Conservation (phyloP, 1,284 basidiomycete genomes). For the Apiotrichum sp. region DNA sequence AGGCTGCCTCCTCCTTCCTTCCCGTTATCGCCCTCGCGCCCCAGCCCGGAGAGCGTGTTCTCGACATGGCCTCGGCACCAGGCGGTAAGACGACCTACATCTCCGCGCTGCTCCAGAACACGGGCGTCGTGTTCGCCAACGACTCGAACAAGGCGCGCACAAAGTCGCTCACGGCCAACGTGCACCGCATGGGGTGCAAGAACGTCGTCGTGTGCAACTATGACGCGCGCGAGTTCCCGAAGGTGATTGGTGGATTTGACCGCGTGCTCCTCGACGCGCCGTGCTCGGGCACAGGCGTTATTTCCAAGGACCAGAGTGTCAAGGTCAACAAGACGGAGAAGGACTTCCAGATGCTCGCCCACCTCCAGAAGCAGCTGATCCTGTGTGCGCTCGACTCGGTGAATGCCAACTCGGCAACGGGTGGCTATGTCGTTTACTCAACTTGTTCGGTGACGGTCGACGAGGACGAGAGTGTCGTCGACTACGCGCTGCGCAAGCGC, state of each 20-base stretch:
- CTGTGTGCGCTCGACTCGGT: conserved; percentile 97
- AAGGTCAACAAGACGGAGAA: conserved; percentile 97
- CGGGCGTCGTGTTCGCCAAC: conserved; percentile 96
- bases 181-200: conserved; percentile 95
- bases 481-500: conserved; percentile 95
- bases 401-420: conserved; percentile 78
- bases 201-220: conserved; percentile 98
- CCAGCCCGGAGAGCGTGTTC: conserved; percentile 84
- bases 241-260: conserved; percentile 98
- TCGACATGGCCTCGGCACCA: conserved; percentile 98
- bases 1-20: conserved; percentile 98
- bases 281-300: conserved; percentile 96
- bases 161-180: conserved; percentile 93
- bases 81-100: conserved; percentile 98
- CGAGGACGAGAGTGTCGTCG: conserved; percentile 96
- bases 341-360: conserved; percentile 89
- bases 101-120: conserved; percentile 93
- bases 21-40: conserved; percentile 94
- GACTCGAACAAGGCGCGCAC: conserved; percentile 92
- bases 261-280: conserved; percentile 94
- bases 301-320: conserved; percentile 94
- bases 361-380: conserved; percentile 97
- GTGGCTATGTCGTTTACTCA: conserved; percentile 94
- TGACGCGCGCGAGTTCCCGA: conserved; percentile 97
- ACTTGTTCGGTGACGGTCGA: conserved; percentile 98